Evolutionary conservation across 2,329 filamentous ascomycete species (phyloP), one percentile per base, ranked within the genome.

Genomic region (Neurospora sp.): DNA sequence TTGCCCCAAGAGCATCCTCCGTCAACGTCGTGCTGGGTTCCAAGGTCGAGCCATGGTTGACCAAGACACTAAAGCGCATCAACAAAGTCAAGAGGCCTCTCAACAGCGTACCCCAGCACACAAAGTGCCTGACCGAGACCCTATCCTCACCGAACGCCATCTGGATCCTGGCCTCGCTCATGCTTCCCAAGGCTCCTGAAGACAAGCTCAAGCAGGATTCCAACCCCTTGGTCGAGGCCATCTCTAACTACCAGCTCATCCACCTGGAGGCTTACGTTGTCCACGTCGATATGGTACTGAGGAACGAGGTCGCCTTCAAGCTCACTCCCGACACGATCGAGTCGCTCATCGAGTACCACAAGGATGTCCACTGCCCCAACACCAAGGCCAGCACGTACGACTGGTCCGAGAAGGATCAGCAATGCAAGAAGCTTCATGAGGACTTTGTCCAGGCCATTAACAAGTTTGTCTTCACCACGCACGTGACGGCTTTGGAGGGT

Each of bases 241-340:
- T 97, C 73, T 93, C 92, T 87, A 96, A 96, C 86, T 96, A 95
- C 82, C 91, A 96, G 83, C 88, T 97, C 78, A 85, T 97, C 78
- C 93, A 97, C 80, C 84, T 98, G 76, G 94, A 98, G 83, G 96
- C 96, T 68, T 99, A 99, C 80, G 95, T 98, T 76, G 96, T 99
- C 72, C 95, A 98, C 81, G 93, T 99, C 81, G 96, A 99, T 84
- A 97, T 98, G 93, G 95, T 99, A 71, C 89, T 96, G 77, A 91
- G 94, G 81, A 96, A 97, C 80, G 96, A 98, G 84, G 93, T 99
- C 77, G 96, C 94, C 75, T 98, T 94, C 87, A 99, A 99, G 87
- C 87, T 99, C 77, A 98, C 94, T 33, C 88, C 90, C 70, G 96
- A 98, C 79, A 93, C 94, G 72, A 99, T 99, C 82, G 93, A 97